phyloP scores from a whole-genome alignment of 805 yeast species.

The Lipomyces oligophaga region DNA sequence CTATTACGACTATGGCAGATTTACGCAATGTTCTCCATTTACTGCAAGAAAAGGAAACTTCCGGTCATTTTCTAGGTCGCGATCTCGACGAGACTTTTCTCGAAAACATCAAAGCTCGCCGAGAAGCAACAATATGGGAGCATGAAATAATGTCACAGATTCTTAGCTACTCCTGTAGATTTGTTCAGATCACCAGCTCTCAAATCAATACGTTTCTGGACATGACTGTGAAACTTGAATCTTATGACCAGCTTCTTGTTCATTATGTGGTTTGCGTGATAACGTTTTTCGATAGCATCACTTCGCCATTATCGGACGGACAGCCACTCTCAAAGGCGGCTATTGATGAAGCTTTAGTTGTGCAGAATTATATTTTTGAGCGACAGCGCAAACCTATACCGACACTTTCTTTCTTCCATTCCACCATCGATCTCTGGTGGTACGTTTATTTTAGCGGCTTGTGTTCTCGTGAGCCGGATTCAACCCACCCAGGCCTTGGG shows the following conservation, averaged over 20 bases:
- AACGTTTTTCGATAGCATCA: conserved; percentile 12
- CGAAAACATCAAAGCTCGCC: conserved; percentile 52
- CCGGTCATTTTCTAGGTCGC: conserved; percentile 50
- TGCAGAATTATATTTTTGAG: conserved; percentile 12
- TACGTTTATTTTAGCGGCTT: conserved; percentile 27
- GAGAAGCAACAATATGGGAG: conserved; percentile 58
- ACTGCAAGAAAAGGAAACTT: conserved; percentile 50
- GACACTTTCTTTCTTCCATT: conserved; percentile 22
- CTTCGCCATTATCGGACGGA: conserved; percentile 8
- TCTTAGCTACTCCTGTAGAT: conserved; percentile 47
- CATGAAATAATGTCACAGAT: conserved; percentile 72
- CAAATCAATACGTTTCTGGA: conserved; percentile 44
- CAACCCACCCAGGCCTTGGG: conserved; percentile 2
- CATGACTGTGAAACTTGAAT: conserved; percentile 48
- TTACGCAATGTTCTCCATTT: conserved; percentile 56
- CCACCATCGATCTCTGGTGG: conserved; percentile 30
- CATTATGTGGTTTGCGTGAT: conserved; percentile 53
- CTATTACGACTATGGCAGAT: conserved; percentile 53
- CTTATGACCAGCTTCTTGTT: conserved; percentile 60
- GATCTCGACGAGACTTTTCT: conserved; percentile 44
- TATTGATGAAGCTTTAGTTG: conserved; percentile 17
- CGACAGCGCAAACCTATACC: conserved; percentile 7
- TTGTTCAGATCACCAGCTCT: conserved; percentile 33
- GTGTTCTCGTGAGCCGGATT: conserved; percentile 25
- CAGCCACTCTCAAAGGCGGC: background rate